Evolutionary conservation across 2,329 filamentous ascomycete genomes (phyloP).

Genomic region (Diplodia intermedia): DNA sequence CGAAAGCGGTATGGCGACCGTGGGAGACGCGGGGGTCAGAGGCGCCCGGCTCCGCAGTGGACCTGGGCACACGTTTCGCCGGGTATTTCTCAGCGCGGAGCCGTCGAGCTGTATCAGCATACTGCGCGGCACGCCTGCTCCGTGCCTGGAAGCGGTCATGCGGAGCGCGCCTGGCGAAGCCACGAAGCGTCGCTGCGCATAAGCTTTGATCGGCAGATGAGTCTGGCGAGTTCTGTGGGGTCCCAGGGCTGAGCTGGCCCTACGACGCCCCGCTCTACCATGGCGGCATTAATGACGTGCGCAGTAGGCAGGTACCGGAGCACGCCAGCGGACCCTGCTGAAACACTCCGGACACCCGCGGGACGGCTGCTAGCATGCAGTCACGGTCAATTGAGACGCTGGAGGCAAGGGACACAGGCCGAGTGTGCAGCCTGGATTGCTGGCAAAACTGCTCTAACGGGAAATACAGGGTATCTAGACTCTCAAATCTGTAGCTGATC

Average conservation of each 20-base stretch:
- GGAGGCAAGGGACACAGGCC: background rate
- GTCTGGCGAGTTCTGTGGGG: background rate
- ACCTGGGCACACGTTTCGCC: conserved; percentile 7
- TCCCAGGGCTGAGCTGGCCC: background rate
- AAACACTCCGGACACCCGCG: conserved; percentile 1
- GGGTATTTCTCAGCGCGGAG: conserved; percentile 20
- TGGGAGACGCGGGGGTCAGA: conserved; percentile 3
- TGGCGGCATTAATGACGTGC: conserved; percentile 17
- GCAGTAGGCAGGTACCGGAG: conserved; percentile 4
- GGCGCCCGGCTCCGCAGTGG: conserved; percentile 19
- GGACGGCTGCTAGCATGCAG: background rate
- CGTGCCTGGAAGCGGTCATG: conserved; percentile 23
- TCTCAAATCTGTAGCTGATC: conserved; percentile 17
- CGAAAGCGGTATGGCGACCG: conserved; percentile 31
- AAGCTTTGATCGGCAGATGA: conserved; percentile 26
- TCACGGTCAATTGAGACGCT: background rate
- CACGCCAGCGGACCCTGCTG: background rate
- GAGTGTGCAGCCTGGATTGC: background rate
- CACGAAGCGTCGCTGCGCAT: background rate
- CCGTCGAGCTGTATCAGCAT: conserved; percentile 5
- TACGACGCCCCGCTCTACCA: background rate
- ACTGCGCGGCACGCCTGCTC: conserved; percentile 4
- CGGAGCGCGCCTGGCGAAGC: conserved; percentile 4
- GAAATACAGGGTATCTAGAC: conserved; percentile 24
- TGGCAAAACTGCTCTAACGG: conserved; percentile 15